Percentiles rank a stretch among this genome's conserved stretches.
These are phyloP conservation scores for Chytridium lagenaria DNA, from an alignment of 371 early-diverging fungal species.

Conservation along the genomic window DNA sequence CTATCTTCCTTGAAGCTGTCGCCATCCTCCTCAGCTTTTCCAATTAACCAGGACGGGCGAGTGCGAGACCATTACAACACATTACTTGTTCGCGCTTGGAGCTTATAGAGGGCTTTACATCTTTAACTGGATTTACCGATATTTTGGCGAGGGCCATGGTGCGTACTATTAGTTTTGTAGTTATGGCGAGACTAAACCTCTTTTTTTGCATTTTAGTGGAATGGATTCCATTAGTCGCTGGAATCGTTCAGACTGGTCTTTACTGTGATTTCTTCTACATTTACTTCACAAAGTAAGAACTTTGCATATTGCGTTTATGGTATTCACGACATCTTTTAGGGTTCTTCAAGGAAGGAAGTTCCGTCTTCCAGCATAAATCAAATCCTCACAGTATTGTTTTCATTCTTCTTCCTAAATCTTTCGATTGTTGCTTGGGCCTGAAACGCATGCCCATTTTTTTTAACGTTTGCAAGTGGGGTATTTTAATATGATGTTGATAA, in stretches of 20 bases:
- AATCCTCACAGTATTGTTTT: background rate
- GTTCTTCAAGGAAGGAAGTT: constrained; percentile 85
- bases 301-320: background rate
- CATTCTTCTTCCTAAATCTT: background rate
- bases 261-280: constrained; percentile 98
- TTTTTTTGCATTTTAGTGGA: constrained; percentile 48
- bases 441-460: too few relatives aligned
- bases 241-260: constrained; percentile 93
- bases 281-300: constrained; percentile 86
- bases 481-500: too few relatives aligned
- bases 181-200: constrained; percentile 52
- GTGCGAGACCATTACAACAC: constrained; percentile 98
- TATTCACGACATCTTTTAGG: constrained; percentile 46
- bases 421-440: background rate
- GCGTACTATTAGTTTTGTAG: background rate
- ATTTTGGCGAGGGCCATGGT: constrained; percentile 65
- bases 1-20: constrained; percentile 95
- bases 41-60: constrained; percentile 96
- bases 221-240: constrained; percentile 83
- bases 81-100: constrained; percentile 98
- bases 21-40: constrained; percentile 99
- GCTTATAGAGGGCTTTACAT: constrained; percentile 96
- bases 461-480: too few relatives aligned
- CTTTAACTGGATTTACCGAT: constrained; percentile 96
- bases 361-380: constrained; percentile 57